Evolutionary conservation across 2,329 filamentous ascomycete species (phyloP), one percentile per base, ranked within the genome.

Genomic region (Phialocephala subalpina): DNA sequence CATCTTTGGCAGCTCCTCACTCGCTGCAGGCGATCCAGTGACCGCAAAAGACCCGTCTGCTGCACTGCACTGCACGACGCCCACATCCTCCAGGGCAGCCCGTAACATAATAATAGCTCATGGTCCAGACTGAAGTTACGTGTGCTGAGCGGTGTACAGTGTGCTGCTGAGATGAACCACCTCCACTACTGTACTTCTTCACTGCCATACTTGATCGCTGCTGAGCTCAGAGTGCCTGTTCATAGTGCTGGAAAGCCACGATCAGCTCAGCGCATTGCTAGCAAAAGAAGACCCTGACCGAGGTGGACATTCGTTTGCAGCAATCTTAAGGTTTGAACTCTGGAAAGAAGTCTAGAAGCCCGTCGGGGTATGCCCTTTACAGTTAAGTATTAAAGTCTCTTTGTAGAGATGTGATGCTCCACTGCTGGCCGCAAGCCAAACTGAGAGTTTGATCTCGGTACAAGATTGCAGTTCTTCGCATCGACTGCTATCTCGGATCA

Each of bases 11-110:
- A 20, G 45, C 1, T 33, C 25, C 49, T 18, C 49, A 53, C 49
- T 53, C 49, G 22, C 49, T 33, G 27, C 49, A 29, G 11, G 25
- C 49, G 49, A 33, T 53, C 49, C 49, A 53, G 49, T 53, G 49
- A 53, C 49, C 49, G 49, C 18, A 12, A 1, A 53, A 16, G 49
- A 53, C 49, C 49, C 49, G 18, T 29, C 49, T 7, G 38, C 38
- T 6, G 38, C 38, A 42, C 5, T 14, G 18, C 38, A 22, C 16
- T 45, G 42, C 42, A 52, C 22, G 25, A 22, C 47, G 27, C 14
- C 47, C 11, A 4, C 47, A 52, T 25, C 11, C 3, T n/a, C 18
- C 16, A 22, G 45, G 2, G 45, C n/a, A 22, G 45, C 45, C 6
- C n/a, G 14, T 53, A n/a, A 53, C n/a, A 29, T 53, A n/a, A 53